A percentile compares a stretch with the other conserved stretches of the same genome.
Evolutionary conservation across 202 grass and related monocot species (phyloP).

Genomic region (Eragrostis tef): DNA sequence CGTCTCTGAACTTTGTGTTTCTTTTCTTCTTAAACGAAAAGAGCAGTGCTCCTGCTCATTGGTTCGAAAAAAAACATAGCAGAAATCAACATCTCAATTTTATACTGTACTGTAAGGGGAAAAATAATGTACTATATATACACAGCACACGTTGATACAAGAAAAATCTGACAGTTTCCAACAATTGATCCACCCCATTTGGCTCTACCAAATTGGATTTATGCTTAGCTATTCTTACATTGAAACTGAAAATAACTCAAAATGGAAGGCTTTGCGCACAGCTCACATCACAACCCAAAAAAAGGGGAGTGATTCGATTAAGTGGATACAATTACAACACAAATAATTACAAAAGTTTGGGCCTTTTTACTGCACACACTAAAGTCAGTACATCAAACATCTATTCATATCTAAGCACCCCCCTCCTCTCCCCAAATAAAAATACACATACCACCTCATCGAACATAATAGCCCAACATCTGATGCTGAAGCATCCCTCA

Average conservation of each 20-base stretch:
- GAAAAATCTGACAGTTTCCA: background rate
- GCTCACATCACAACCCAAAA: background rate
- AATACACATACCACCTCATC: background rate
- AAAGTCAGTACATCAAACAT: conserved; percentile 36
- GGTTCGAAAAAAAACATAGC: too few species aligned
- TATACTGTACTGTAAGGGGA: background rate
- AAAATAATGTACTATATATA: background rate
- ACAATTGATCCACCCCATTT: background rate
- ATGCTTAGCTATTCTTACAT: background rate
- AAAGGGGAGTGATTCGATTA: conserved; percentile 5
- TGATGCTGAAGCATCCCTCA: conserved; percentile 29
- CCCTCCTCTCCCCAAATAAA: background rate
- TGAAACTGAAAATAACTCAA: background rate
- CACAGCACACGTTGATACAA: background rate
- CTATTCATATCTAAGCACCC: conserved; percentile 26
- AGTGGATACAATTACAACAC: conserved; percentile 48
- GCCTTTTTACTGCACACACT: conserved; percentile 32
- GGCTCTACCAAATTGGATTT: background rate
- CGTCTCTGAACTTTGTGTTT: too few species aligned
- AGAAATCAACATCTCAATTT: background rate
- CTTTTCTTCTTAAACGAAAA: too few species aligned
- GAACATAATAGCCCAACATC: conserved; percentile 16
- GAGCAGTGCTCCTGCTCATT: too few species aligned
- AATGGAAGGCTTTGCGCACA: background rate
- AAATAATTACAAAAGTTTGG: conserved; percentile 48